Evolutionary conservation across 768 basidiomycete species (phyloP), one percentile per base, ranked within the genome.

Genomic region (Hebeloma cylindrosporum): DNA sequence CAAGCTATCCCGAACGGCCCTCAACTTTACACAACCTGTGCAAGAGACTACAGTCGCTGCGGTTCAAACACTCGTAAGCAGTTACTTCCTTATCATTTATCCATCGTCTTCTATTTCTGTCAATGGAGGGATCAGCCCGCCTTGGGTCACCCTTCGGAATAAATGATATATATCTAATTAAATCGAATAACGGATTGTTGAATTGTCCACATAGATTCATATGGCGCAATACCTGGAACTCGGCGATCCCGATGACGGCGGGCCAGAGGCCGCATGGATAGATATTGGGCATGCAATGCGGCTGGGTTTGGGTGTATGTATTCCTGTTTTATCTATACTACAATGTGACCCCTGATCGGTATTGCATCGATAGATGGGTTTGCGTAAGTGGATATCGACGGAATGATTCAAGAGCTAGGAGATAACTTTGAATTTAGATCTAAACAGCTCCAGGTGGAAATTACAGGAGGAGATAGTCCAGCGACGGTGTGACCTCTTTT

Each of bases 361-460:
- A 4, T 18, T 30, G 30, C 16, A n/a, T 26, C 11, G 41, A 20
- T 54, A 72, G 71, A 60, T 67, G 43, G 83, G 81, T 30, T 67
- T 85, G 33, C 80, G 82, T 81, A 56, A 50, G 73, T 64, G 4
- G 7, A 56, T 49, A 40, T 39, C 21, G 31, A 23, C 14, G 21
- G 14, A 25, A 22, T 23, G 26, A 17, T 25, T 46, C 21, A 34
- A 29, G 23, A 7, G n/a, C 29, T 22, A 11, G n/a, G 23, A 11
- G 8, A 26, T 13, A n/a, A n/a, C 9, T 38, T 31, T 18, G 9
- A 14, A 28, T 40, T 5, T 40, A 87, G 83, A 86, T 58, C 64
- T 85, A 26, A 74, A 82, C 44, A 73, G 79, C 38, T 64, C 70
- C 5, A 71, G 80, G 20, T 88, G 84, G 79, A 74, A 78, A 21